phyloP scores from a whole-genome alignment of 2,329 filamentous ascomycete genomes.

The Fusarium fujikuroi region DNA sequence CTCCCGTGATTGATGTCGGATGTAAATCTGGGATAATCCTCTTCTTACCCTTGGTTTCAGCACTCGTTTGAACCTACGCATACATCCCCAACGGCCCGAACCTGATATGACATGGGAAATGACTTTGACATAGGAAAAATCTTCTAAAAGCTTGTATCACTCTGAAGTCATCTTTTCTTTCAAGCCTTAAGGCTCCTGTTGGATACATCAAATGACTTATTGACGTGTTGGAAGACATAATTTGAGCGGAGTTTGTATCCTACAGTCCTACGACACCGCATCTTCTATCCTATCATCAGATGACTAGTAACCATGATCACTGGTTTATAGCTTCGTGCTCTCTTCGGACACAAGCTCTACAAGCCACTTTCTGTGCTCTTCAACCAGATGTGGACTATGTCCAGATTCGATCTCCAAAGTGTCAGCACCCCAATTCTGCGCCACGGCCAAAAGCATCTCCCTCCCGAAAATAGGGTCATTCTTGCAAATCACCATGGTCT shows the following conservation, averaged over 20 bases:
- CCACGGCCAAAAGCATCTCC: neutral
- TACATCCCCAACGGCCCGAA: neutral
- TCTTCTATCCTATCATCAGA: neutral
- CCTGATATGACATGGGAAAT: accelerated
- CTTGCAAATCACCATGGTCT: conserved; percentile 11
- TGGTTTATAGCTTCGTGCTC: neutral
- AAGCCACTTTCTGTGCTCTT: conserved; percentile 10
- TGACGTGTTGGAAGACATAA: accelerated
- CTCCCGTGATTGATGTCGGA: too few relatives aligned
- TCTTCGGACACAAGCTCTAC: neutral
- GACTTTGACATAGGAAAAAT: neutral
- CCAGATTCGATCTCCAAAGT: conserved; percentile 25
- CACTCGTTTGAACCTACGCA: neutral
- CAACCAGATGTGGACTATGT: conserved; percentile 30
- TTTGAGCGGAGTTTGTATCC: neutral
- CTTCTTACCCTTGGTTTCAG: neutral
- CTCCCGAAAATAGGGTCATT: conserved; percentile 12
- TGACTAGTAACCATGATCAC: accelerated
- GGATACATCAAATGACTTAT: neutral
- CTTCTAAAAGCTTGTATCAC: neutral
- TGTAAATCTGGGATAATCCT: neutral
- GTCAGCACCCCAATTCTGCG: conserved; percentile 15
- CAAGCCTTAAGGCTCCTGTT: accelerated
- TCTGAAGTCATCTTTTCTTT: accelerated
- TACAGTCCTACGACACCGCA: accelerated